phyloP scores from a whole-genome alignment of 371 early-diverging fungal species.

The Coemansia sp. region DNA sequence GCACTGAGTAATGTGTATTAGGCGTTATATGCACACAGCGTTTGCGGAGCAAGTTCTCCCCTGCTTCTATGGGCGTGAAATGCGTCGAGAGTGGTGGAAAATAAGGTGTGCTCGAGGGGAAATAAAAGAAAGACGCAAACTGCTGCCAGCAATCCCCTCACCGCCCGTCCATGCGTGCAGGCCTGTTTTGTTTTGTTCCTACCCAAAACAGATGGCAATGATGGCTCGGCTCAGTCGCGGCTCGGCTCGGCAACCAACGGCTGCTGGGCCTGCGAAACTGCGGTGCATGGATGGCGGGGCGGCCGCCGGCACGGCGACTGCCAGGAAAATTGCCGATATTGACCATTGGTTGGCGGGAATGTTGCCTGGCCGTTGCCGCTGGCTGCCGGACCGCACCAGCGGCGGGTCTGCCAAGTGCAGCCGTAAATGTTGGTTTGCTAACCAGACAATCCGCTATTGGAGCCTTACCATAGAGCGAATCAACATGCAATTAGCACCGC shows the following conservation, averaged over 20 bases:
- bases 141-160: not conserved
- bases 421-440: too few species aligned
- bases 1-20: too few species aligned
- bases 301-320: not conserved
- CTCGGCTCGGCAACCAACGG: not conserved
- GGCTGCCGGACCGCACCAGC: too few species aligned
- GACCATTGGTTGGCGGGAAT: too few species aligned
- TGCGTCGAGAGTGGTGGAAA: not conserved
- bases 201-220: not conserved
- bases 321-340: too few species aligned
- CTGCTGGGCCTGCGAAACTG: not conserved
- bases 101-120: not conserved
- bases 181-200: not conserved
- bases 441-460: too few species aligned
- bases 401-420: too few species aligned
- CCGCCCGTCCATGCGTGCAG: not conserved
- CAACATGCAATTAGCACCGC: too few species aligned
- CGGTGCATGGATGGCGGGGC: not conserved
- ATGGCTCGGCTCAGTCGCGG: not conserved
- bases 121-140: conserved; percentile 1
- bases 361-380: too few species aligned
- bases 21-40: not conserved
- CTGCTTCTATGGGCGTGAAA: not conserved
- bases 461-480: too few species aligned
- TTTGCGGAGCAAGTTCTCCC: not conserved